Percentiles rank a stretch among this genome's conserved stretches.
phyloP scores from a whole-genome alignment of 495 filamentous ascomycete species.

The Terfezia boudieri region DNA sequence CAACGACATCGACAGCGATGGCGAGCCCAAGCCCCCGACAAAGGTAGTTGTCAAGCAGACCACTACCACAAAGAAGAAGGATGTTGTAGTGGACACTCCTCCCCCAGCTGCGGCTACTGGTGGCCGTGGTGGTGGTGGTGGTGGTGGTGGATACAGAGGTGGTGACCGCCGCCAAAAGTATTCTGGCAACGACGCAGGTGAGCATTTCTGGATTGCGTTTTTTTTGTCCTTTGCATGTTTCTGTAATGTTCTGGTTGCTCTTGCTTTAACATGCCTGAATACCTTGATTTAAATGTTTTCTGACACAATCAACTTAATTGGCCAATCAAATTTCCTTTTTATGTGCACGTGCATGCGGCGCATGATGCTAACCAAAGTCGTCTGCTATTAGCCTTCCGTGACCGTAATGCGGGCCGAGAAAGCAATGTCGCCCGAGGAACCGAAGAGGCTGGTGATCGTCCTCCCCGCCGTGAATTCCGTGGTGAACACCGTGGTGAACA shows the following conservation, averaged over 20 bases:
- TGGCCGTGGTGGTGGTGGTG: conserved; percentile 19
- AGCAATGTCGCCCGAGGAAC: conserved; percentile 65
- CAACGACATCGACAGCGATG: conserved; percentile 78
- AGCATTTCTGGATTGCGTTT: conserved; percentile 15
- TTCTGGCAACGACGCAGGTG: conserved; percentile 68
- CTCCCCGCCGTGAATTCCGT: conserved; percentile 26
- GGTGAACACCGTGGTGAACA: neutral
- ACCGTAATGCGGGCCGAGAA: conserved; percentile 58
- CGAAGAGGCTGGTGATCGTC: conserved; percentile 40
- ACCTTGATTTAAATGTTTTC: neutral
- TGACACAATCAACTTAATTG: neutral
- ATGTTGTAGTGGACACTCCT: conserved; percentile 48
- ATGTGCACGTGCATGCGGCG: conserved; percentile 3
- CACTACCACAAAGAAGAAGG: conserved; percentile 61
- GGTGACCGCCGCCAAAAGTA: conserved; percentile 31
- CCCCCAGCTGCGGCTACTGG: conserved; percentile 20
- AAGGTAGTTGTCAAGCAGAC: conserved; percentile 77
- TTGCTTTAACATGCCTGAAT: neutral
- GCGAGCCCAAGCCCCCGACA: conserved; percentile 48
- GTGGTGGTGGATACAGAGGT: conserved; percentile 20
- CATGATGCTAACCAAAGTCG: neutral
- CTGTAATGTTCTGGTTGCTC: conserved; percentile 7
- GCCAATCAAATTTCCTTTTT: neutral
- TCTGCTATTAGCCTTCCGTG: conserved; percentile 50
- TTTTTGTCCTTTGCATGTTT: neutral